Percentiles rank a stretch among this genome's conserved stretches.
Conservation (phyloP, 306 rosid genomes). For the Arachis stenosperma region DNA sequence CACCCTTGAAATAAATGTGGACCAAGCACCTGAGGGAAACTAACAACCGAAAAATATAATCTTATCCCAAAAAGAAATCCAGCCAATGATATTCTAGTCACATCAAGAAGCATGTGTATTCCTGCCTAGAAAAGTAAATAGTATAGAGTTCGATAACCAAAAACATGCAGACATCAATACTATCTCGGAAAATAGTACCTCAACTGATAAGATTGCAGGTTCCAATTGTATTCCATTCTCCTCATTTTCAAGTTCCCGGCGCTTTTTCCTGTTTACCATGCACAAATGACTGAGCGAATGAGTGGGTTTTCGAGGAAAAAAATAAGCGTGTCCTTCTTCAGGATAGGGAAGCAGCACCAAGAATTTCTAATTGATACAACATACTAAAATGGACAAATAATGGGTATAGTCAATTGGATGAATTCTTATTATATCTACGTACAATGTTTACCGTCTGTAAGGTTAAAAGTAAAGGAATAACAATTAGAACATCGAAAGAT, state of each 20-base stretch:
- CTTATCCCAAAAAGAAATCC: not conserved
- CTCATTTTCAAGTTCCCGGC: slow-evolving; percentile 56
- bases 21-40: slow-evolving; percentile 2
- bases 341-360: slow-evolving; percentile 10
- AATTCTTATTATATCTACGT: slow-evolving; percentile 6
- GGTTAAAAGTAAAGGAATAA: slow-evolving; percentile 25
- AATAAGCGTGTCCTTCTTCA: slow-evolving; percentile 12
- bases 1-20: slow-evolving; percentile 15
- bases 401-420: slow-evolving; percentile 6
- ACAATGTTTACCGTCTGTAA: not conserved
- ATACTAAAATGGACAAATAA: not conserved
- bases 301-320: not conserved
- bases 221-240: slow-evolving; percentile 57
- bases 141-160: slow-evolving; percentile 13
- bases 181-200: slow-evolving; percentile 53
- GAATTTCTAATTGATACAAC: slow-evolving; percentile 6
- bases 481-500: slow-evolving; percentile 23
- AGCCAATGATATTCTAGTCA: not conserved
- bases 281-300: slow-evolving; percentile 32
- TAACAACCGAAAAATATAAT: not conserved
- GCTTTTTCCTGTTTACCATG: slow-evolving; percentile 61
- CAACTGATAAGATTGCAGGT: slow-evolving; percentile 89
- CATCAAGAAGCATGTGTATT: not conserved
- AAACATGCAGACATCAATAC: slow-evolving; percentile 29
- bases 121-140: not conserved